Base-by-base conservation (phyloP, 2,329 filamentous ascomycete species). In the Aaosphaeria pasadenensis region DNA sequence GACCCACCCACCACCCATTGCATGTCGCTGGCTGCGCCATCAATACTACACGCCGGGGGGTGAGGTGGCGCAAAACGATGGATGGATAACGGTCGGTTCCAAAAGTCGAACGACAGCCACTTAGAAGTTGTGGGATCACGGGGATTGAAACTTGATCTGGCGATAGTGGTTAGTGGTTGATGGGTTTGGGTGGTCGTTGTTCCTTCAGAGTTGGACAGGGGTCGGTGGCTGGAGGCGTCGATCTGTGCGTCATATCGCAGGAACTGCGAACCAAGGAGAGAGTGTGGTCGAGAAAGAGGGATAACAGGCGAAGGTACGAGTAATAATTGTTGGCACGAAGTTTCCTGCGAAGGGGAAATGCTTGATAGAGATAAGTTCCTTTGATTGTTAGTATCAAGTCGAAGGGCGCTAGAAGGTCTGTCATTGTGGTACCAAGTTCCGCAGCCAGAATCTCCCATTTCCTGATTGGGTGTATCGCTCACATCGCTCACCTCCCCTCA, bases 81-180 rank as follows among this genome's bases (percentile, higher is more conserved):
- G 7, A 36, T 4, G 6, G 46, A 52, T 44, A 46, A 47, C 41
- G 44, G 13, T 52, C 44, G 46, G 46, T 28, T 6, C 30, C 13
- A 42, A n/a, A 40, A 24, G 30, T 35, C 5, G 13, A 24, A 24
- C n/a, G 7, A 36, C 4, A 36, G 33, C 33, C 7, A 9, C 33
- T 9, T 36, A 36, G 33, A 36, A 36, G 17, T 24, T 24, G 17
- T 24, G 17, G 17, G 17, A 24, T 24, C 32, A 44, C 40, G 46
- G 49, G 52, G 31, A n/a, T 32, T 45, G 44, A 46, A 47, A 30
- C 54, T 55, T 51, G 44, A 51, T 54, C 51, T 42, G 50, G 30
- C 43, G 48, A 46, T 30, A 11, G 31, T 43, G 7, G 44, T 42
- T 11, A 24, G 28, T 39, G 24, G 7, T 30, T 33, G 28, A 40